Conservation (phyloP, 768 basidiomycete species). For the Pulveroboletus frians region DNA sequence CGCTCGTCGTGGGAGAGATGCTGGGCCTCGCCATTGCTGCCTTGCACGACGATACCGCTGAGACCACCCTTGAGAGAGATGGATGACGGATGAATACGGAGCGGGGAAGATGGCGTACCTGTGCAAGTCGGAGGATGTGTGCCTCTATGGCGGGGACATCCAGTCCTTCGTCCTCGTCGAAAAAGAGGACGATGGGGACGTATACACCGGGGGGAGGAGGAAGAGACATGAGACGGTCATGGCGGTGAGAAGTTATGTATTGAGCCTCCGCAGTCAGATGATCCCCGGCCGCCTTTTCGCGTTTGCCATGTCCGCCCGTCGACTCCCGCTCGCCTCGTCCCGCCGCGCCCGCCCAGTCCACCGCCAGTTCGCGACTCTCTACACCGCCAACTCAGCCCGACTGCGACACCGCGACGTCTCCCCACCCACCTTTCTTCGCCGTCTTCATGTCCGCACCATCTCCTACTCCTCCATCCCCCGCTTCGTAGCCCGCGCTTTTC, state of each 20-base stretch:
- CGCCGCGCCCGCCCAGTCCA: neutral
- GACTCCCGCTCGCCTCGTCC: neutral
- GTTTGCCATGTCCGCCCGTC: neutral
- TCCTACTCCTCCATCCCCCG: slow-evolving; percentile 89
- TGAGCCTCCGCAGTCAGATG: neutral
- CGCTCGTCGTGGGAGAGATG: slow-evolving; percentile 72
- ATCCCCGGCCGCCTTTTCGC: neutral
- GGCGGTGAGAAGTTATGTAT: neutral
- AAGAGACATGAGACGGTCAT: slow-evolving; percentile 16
- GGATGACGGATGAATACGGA: slow-evolving; percentile 16
- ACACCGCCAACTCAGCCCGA: neutral
- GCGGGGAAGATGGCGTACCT: slow-evolving; percentile 35
- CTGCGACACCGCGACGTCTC: slow-evolving; percentile 31
- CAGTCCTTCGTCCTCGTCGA: slow-evolving; percentile 63
- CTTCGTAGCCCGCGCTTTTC: slow-evolving; percentile 81
- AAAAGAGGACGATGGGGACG: slow-evolving; percentile 74
- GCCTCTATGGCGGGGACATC: slow-evolving; percentile 61
- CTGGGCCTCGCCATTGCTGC: slow-evolving; percentile 73
- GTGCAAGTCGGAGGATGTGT: slow-evolving; percentile 69
- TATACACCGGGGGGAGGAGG: slow-evolving; percentile 68
- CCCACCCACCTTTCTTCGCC: slow-evolving; percentile 43
- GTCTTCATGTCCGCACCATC: slow-evolving; percentile 66
- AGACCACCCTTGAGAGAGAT: slow-evolving; percentile 53
- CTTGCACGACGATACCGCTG: slow-evolving; percentile 67
- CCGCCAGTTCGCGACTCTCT: neutral